Percentiles rank a stretch among this genome's conserved stretches.
These are phyloP conservation scores for Fusarium cicatricum DNA, from an alignment of 2,329 filamentous ascomycete genomes.

Conservation along the genomic window DNA sequence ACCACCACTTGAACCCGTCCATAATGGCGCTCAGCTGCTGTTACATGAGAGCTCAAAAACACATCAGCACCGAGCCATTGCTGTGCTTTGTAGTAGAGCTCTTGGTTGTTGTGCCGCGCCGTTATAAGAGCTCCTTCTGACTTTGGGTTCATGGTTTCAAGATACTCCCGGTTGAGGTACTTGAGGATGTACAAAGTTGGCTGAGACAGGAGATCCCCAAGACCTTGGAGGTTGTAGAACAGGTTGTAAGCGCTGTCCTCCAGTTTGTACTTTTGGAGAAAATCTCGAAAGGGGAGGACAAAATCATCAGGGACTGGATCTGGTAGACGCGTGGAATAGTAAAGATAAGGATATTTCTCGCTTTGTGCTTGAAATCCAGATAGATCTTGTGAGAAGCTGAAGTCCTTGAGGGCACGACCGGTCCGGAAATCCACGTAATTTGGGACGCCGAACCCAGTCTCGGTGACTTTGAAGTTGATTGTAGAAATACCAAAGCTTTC, in stretches of 20 bases:
- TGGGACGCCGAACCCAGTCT: constrained; percentile 19
- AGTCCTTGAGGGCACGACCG: constrained; percentile 11
- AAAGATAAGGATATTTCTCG: constrained; percentile 22
- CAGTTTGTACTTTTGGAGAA: constrained; percentile 21
- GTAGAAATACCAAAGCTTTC: constrained; percentile 23
- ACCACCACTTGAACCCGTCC: constrained; percentile 13
- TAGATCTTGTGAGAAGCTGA: constrained; percentile 15
- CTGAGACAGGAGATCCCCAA: constrained; percentile 25
- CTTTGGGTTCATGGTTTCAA: constrained; percentile 12
- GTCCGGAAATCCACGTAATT: constrained; percentile 30
- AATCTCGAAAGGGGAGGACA: constrained; percentile 24
- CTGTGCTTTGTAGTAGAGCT: constrained; percentile 23
- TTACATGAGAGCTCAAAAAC: constrained; percentile 15
- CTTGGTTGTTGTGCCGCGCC: constrained; percentile 23
- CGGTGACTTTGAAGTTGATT: constrained; percentile 11
- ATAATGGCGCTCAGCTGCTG: constrained; percentile 8
- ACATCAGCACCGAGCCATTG: constrained; percentile 16
- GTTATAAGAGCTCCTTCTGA: constrained; percentile 27
- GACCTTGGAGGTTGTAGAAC: constrained; percentile 30
- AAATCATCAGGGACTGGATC: constrained; percentile 24
- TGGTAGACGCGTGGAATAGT: constrained; percentile 29
- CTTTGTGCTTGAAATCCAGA: constrained; percentile 13
- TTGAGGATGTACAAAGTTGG: constrained; percentile 24
- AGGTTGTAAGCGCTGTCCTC: constrained; percentile 21
- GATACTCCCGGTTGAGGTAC: constrained; percentile 29